Conservation (phyloP, 495 filamentous ascomycete species). For the Neurospora sp. region DNA sequence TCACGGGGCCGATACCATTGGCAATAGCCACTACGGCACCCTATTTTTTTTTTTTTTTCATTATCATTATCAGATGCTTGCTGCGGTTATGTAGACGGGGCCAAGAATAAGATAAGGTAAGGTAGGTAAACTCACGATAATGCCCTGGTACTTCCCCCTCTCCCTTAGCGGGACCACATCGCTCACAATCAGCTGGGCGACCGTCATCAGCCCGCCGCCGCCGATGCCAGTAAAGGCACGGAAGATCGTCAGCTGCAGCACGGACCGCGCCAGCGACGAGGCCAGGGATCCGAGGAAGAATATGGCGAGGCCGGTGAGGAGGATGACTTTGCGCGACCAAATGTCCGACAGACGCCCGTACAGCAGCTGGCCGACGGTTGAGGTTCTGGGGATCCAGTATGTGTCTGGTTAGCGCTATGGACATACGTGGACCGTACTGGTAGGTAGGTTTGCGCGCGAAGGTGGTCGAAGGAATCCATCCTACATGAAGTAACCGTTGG, state of each 20-base stretch:
- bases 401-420: neutral
- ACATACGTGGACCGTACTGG: neutral
- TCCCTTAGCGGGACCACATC: slow-evolving; percentile 60
- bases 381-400: slow-evolving; percentile 24
- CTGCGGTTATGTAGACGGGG: slow-evolving; percentile 30
- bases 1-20: slow-evolving; percentile 49
- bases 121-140: slow-evolving; percentile 15
- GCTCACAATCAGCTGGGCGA: slow-evolving; percentile 59
- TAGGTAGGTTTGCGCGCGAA: neutral
- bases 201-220: slow-evolving; percentile 60
- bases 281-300: slow-evolving; percentile 47
- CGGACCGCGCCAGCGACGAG: slow-evolving; percentile 39
- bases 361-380: slow-evolving; percentile 45
- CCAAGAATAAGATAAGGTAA: slow-evolving; percentile 35
- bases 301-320: slow-evolving; percentile 39
- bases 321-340: slow-evolving; percentile 45
- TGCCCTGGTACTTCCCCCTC: slow-evolving; percentile 45
- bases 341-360: slow-evolving; percentile 48
- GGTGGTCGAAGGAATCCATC: slow-evolving; percentile 4
- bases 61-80: neutral
- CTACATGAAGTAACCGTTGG: slow-evolving; percentile 43
- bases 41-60: no score
- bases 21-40: slow-evolving; percentile 53
- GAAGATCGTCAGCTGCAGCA: slow-evolving; percentile 44
- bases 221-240: slow-evolving; percentile 70